phyloP scores from a whole-genome alignment of 345 rosid genomes.

The Eucalyptus albens region DNA sequence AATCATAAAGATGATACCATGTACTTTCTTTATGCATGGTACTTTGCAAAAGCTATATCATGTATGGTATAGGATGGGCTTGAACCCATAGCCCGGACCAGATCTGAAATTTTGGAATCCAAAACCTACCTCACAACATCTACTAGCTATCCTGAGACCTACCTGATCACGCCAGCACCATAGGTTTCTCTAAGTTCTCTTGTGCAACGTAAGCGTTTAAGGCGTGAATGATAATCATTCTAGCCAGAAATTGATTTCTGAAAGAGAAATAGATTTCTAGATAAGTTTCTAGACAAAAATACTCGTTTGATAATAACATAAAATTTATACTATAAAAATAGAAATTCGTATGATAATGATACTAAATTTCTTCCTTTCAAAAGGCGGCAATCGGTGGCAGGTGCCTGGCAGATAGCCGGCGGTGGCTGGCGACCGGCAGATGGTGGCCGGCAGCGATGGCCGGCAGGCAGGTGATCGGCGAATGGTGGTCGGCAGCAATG shows the following conservation, averaged over 20 bases:
- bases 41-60: neutral
- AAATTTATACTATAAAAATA: too few relatives aligned
- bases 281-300: too few relatives aligned
- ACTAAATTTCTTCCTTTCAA: accelerated
- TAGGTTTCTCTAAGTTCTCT: neutral
- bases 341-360: accelerated
- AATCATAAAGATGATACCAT: neutral
- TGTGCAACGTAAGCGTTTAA: neutral
- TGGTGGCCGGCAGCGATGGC: too few relatives aligned
- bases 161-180: accelerated
- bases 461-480: accelerated
- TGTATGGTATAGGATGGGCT: neutral
- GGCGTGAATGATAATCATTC: too few relatives aligned
- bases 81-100: neutral
- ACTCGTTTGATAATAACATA: too few relatives aligned
- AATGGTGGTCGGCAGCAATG: accelerated
- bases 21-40: neutral
- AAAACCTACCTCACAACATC: neutral
- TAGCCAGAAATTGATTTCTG: accelerated
- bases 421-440: too few relatives aligned
- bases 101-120: neutral
- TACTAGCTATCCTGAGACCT: neutral
- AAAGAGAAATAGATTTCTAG: too few relatives aligned
- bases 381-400: accelerated
- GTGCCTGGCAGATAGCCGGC: too few relatives aligned